phyloP scores from a whole-genome alignment of 495 filamentous ascomycete genomes.

The Xeromyces bisporus region DNA sequence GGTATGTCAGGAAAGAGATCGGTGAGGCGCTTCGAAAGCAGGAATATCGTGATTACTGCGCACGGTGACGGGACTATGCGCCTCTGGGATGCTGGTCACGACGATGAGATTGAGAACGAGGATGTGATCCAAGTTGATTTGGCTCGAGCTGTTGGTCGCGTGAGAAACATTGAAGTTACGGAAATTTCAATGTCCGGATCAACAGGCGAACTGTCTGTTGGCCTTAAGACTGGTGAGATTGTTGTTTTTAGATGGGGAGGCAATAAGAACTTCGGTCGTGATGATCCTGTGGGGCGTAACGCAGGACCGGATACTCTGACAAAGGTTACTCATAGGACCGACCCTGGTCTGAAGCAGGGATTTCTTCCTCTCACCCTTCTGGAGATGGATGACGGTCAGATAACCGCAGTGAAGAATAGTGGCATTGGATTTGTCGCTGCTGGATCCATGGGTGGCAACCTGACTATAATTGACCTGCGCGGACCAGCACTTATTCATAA shows the following conservation, averaged over 20 bases:
- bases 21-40: conserved; percentile 56
- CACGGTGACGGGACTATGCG: conserved; percentile 78
- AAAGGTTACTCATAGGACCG: conserved; percentile 53
- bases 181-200: conserved; percentile 56
- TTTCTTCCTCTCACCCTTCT: conserved; percentile 66
- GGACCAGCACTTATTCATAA: conserved; percentile 79
- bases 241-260: conserved; percentile 74
- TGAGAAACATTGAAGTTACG: conserved; percentile 60
- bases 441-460: conserved; percentile 61
- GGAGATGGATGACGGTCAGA: conserved; percentile 61
- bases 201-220: conserved; percentile 71
- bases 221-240: conserved; percentile 64
- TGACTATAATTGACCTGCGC: conserved; percentile 70
- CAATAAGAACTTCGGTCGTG: conserved; percentile 46
- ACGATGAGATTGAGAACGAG: conserved; percentile 83
- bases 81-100: conserved; percentile 80
- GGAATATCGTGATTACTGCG: conserved; percentile 65
- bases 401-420: conserved; percentile 64
- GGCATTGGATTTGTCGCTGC: conserved; percentile 83
- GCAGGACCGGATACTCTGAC: conserved; percentile 42
- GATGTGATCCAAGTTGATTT: conserved; percentile 71
- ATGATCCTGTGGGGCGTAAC: conserved; percentile 36
- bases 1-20: conserved; percentile 51
- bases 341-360: conserved; percentile 67
- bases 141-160: conserved; percentile 61